Conservation (phyloP, 164 flowering plant species). For the Hamamelis virginiana region DNA sequence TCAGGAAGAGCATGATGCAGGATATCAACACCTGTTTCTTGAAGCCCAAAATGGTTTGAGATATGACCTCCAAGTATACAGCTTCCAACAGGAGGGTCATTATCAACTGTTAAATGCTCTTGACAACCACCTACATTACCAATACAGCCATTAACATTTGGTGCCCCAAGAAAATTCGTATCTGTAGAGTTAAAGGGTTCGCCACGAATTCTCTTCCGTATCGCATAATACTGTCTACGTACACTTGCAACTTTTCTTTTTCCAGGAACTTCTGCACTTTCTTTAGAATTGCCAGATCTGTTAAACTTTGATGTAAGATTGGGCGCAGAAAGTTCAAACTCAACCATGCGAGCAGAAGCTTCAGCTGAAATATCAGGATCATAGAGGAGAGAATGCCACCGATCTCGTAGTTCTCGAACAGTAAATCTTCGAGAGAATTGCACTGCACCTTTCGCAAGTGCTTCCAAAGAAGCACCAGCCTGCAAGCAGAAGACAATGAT, state of each 20-base stretch:
- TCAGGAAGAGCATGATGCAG: no score
- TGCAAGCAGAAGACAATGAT: conserved; percentile 22
- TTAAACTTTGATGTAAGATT: conserved; percentile 23
- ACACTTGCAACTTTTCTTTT: conserved; percentile 66
- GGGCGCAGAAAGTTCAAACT: conserved; percentile 42
- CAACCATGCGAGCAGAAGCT: conserved; percentile 57
- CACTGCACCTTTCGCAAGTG: conserved; percentile 93
- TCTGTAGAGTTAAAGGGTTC: conserved; percentile 33
- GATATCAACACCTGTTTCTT: conserved; percentile 25
- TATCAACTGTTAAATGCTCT: conserved; percentile 1
- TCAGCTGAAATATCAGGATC: conserved; percentile 58
- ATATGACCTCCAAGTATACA: conserved; percentile 27
- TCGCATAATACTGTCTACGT: conserved; percentile 53
- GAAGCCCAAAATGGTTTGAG: conserved; percentile 28
- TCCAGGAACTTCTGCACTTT: conserved; percentile 17
- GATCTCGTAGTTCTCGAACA: conserved; percentile 59
- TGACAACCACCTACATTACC: conserved; percentile 22
- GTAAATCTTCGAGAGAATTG: conserved; percentile 68
- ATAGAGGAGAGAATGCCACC: conserved; percentile 84
- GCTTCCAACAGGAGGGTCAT: conserved; percentile 20
- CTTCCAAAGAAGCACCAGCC: conserved; percentile 95
- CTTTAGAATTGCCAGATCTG: conserved; percentile 27
- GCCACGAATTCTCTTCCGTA: conserved; percentile 55
- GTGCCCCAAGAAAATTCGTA: conserved; percentile 31
- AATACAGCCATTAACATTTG: conserved; percentile 23